Conservation (phyloP, 2,329 filamentous ascomycete species). For the Lomentospora prolificans region DNA sequence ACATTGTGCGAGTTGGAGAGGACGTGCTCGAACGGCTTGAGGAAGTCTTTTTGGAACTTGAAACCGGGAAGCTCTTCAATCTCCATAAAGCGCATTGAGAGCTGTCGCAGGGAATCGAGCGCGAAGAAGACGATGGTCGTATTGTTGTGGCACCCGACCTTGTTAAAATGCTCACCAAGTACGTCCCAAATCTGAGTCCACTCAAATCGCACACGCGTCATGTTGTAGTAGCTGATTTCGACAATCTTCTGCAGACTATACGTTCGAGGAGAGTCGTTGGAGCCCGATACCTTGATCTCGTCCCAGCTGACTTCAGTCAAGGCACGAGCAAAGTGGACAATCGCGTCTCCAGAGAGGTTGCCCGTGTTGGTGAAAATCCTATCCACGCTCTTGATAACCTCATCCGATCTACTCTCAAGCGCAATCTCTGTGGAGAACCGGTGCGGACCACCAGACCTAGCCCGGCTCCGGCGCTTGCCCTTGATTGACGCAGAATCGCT, state of each 20-base stretch:
- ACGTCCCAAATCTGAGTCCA: conserved; percentile 98
- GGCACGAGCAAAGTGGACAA: conserved; percentile 87
- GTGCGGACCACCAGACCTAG: conserved; percentile 44
- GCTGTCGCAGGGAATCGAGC: conserved; percentile 83
- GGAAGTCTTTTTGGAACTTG: conserved; percentile 98
- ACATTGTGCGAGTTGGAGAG: conserved; percentile 87
- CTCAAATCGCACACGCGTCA: conserved; percentile 95
- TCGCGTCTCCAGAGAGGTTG: conserved; percentile 84
- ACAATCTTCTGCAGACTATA: conserved; percentile 98
- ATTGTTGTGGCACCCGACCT: conserved; percentile 92
- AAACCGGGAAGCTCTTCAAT: conserved; percentile 96
- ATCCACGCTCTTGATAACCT: conserved; percentile 87
- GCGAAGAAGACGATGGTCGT: conserved; percentile 97
- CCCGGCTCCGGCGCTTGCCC: conserved; percentile 30
- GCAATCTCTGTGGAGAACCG: conserved; percentile 71
- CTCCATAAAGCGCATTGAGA: conserved; percentile 99
- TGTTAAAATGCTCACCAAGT: conserved; percentile 96
- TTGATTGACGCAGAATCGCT: conserved; percentile 55
- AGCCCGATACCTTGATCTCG: conserved; percentile 93
- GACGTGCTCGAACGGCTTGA: conserved; percentile 97
- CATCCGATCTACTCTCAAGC: conserved; percentile 82
- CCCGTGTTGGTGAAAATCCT: conserved; percentile 95
- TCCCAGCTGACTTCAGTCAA: conserved; percentile 97
- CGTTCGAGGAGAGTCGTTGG: conserved; percentile 88
- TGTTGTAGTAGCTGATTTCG: conserved; percentile 99